These are phyloP conservation scores for Physaria fendleri DNA, from an alignment of 345 rosid species.

Conservation along the genomic window DNA sequence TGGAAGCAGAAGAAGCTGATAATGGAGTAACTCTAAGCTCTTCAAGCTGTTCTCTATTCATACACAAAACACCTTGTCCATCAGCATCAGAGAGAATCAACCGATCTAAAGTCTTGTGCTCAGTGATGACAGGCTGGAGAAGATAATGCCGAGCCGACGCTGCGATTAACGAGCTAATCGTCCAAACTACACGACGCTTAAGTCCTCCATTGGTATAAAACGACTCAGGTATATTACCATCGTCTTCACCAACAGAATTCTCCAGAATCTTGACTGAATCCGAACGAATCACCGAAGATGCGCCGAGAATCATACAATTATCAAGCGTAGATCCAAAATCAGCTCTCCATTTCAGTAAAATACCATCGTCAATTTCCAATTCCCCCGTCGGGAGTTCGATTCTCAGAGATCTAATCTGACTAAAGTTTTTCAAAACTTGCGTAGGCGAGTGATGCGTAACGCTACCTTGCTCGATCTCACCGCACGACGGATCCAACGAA, in stretches of 20 bases:
- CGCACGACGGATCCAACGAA: conserved; percentile 14
- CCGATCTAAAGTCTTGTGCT: conserved; percentile 80
- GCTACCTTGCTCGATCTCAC: conserved; percentile 57
- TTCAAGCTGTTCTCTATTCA: conserved; percentile 76
- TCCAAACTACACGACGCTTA: conserved; percentile 93
- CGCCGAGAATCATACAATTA: conserved; percentile 83
- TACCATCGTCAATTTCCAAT: conserved; percentile 78
- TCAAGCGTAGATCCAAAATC: conserved; percentile 95
- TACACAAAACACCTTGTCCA: conserved; percentile 24
- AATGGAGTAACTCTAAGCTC: conserved; percentile 92
- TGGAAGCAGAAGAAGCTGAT: conserved; percentile 84
- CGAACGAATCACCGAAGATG: conserved; percentile 45
- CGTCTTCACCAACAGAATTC: conserved; percentile 45
- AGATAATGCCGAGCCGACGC: conserved; percentile 91
- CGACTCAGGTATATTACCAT: conserved; percentile 88
- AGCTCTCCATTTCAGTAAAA: conserved; percentile 81
- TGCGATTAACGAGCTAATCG: conserved; percentile 84
- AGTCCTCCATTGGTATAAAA: conserved; percentile 92
- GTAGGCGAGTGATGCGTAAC: conserved; percentile 96
- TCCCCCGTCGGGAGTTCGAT: conserved; percentile 89
- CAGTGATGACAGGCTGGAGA: conserved; percentile 81
- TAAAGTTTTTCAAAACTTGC: conserved; percentile 77
- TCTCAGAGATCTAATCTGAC: conserved; percentile 67
- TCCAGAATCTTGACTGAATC: conserved; percentile 17
- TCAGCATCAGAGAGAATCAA: conserved; percentile 73